Evolutionary conservation across 2,329 filamentous ascomycete species (phyloP), one percentile per base, ranked within the genome.

Genomic region (Penicillium digitatum): DNA sequence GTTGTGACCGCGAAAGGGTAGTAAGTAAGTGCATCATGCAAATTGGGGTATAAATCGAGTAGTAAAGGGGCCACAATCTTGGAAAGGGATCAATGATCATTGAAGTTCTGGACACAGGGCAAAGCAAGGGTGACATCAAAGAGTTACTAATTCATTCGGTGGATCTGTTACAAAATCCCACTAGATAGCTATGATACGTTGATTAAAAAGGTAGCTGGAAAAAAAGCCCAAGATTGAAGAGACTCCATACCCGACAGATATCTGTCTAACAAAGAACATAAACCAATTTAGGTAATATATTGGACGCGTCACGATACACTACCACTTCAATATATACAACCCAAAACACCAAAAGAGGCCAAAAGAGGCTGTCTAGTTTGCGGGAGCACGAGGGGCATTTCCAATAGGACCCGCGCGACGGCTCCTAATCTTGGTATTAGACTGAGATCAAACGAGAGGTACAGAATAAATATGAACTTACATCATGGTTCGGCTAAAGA

Each of bases 401-500:
- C 62, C 62, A 22, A 53, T 37, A 51, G 62, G 62, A 34, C 54
- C 55, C 54, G 55, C 58, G 51, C 66, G 62, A 51, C 66, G 68
- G 54, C 66, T 57, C 67, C 67, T 69, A 60, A 47, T 50, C 44
- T 29, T 53, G 42, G 39, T 9, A 48, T 62, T 49, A 46, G 59
- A 40, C 48, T 31, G 18, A 18, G 38, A 29, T 32, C 27, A n/a
- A 39, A 20, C 27, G 16, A 54, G 1, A 14, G 29, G 14, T 11
- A 16, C 11, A 18, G 12, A 5, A 5, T 26, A 8, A 50, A 70
- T 80, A 78, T 72, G 18, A 52, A 71, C 81, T 79, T 73, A 84
- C 84, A 86, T 86, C 68, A 87, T 74, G 12, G 78, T 79, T 64
- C 84, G 75, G 73, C 80, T 84, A 63, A 83, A 66, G 69, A 86